Base-by-base conservation (phyloP, 1,139 yeast species). In the Kodamaea alishanica region DNA sequence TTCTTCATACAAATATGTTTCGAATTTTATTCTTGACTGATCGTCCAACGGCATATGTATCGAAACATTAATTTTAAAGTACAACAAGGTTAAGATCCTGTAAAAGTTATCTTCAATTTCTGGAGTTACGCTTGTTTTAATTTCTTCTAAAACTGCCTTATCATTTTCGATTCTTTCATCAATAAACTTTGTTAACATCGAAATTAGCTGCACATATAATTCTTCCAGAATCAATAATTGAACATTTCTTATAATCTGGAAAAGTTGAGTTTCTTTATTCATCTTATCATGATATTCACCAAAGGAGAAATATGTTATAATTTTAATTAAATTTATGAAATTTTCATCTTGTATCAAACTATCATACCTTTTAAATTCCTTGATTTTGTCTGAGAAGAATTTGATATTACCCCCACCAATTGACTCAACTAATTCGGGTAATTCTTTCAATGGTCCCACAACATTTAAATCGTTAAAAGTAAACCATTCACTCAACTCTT, bases 401-500 rank as follows among this genome's bases (percentile, higher is more conserved):
- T 27, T 32, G 15, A 39, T 33, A 11, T 35, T 37, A 8, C 36
- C 39, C 3, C 37, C 42, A 10, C 30, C 36, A 11, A 35, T 26
- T 8, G 39, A 31, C 4, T 46, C 40, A 41, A 44, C 58, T 23
- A 38, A 36, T 5, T 39, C 39, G 22, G 45, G 44, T 11, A 60
- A 39, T 6, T 40, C 35, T 7, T 44, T 46, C 30, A 62, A 46
- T 4, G 60, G 62, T 6, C 60, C 60, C 12, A 70, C 43, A 4
- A 52, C 45, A 26, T 51, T 49, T 33, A 76, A 65, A 53, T 84
- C 92, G 33, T 67, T 59, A 31, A 54, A 53, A 5, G 76, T 66
- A 50, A 84, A 84, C 94, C 94, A 84, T 36, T 81, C 83, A 30
- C 70, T 66, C 15, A 83, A 45, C 47, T 82, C 88, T 5, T 61